These are phyloP conservation scores for Camellia oleifera DNA, from an alignment of 179 eudicot genomes.

Conservation along the genomic window DNA sequence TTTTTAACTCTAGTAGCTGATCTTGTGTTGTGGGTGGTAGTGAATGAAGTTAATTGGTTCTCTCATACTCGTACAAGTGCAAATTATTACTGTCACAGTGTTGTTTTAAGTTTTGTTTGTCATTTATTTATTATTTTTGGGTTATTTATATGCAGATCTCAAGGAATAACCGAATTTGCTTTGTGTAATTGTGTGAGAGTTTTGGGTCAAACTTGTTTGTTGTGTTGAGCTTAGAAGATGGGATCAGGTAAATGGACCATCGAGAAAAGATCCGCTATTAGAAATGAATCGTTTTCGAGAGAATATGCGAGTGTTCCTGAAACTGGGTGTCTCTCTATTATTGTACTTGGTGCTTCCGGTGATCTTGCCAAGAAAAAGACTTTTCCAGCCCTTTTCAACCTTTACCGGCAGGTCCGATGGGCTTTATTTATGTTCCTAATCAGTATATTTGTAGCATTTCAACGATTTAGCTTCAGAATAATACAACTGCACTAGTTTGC, in stretches of 20 bases:
- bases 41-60: not conserved
- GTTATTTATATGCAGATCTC: not conserved
- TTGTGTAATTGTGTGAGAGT: not conserved
- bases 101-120: not conserved
- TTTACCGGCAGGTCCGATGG: slow-evolving; percentile 69
- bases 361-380: slow-evolving; percentile 99
- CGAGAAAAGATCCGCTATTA: slow-evolving; percentile 48
- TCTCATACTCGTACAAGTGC: not conserved
- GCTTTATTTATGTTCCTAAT: not conserved
- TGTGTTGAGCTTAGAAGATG: slow-evolving; percentile 31
- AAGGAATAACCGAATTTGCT: not conserved
- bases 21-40: not conserved
- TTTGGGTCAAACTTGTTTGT: slow-evolving; percentile 2
- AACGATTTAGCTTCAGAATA: not conserved
- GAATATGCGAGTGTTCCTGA: slow-evolving; percentile 44
- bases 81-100: not conserved
- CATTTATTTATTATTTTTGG: not conserved
- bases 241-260: slow-evolving; percentile 56
- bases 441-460: not conserved
- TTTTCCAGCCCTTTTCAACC: slow-evolving; percentile 93
- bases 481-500: not conserved
- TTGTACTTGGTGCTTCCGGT: slow-evolving; percentile 99
- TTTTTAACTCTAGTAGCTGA: not conserved
- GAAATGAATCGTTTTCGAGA: slow-evolving; percentile 37
- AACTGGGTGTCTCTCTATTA: slow-evolving; percentile 73